Percentiles rank a stretch among this genome's conserved stretches.
Evolutionary conservation across 352 stramenopile genomes (phyloP).

Genomic region (Globisporangium lucens): DNA sequence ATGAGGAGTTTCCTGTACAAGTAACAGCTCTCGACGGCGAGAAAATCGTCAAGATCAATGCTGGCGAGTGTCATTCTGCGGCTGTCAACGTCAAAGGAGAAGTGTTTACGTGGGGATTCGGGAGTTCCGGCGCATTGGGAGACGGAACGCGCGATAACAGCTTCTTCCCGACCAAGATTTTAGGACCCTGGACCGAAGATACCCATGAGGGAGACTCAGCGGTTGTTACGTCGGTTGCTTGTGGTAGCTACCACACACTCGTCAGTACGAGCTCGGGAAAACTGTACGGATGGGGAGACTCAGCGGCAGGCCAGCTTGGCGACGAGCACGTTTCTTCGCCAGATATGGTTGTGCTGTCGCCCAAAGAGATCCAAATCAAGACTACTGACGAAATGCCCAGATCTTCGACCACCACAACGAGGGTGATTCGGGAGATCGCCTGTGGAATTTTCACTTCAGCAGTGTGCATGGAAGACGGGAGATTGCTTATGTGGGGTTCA

Average conservation of each 20-base stretch:
- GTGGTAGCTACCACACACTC: slow-evolving; percentile 77
- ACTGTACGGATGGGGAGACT: slow-evolving; percentile 79
- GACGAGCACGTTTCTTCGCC: slow-evolving; percentile 35
- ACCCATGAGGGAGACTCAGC: slow-evolving; percentile 5
- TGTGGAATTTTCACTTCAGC: slow-evolving; percentile 70
- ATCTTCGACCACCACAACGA: not conserved
- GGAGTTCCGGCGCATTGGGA: slow-evolving; percentile 75
- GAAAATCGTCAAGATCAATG: slow-evolving; percentile 50
- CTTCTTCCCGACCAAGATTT: slow-evolving; percentile 36
- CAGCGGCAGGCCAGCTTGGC: slow-evolving; percentile 66
- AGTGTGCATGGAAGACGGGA: slow-evolving; percentile 41
- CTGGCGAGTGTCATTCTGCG: slow-evolving; percentile 79
- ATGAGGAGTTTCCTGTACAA: slow-evolving; percentile 50
- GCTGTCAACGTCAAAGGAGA: slow-evolving; percentile 58
- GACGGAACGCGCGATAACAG: slow-evolving; percentile 59
- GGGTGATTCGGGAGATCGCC: slow-evolving; percentile 37
- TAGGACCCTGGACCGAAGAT: slow-evolving; percentile 28
- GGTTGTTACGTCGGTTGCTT: slow-evolving; percentile 42
- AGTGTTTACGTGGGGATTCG: slow-evolving; percentile 87
- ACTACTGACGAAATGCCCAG: slow-evolving; percentile 15
- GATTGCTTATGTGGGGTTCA: slow-evolving; percentile 76
- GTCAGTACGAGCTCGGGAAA: slow-evolving; percentile 39
- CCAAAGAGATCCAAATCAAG: slow-evolving; percentile 38
- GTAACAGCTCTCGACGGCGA: slow-evolving; percentile 35
- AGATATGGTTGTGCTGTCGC: slow-evolving; percentile 57